These are phyloP conservation scores for Babesia sp. DNA, from an alignment of 169 alveolate species.

Conservation along the genomic window DNA sequence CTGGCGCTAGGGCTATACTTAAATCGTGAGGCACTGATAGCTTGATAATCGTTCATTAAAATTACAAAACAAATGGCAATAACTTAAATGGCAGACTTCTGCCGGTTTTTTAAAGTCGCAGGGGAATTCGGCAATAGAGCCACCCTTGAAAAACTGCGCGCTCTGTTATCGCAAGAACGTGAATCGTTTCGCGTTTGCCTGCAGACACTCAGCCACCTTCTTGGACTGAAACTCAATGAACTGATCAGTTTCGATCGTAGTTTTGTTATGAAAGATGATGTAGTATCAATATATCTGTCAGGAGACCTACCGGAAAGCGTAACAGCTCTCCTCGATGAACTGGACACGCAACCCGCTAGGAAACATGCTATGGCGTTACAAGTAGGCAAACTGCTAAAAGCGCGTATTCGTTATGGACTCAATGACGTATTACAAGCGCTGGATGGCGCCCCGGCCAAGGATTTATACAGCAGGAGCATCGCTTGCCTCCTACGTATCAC, in stretches of 20 bases:
- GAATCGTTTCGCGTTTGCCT: conserved; percentile 26
- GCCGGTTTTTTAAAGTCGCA: conserved; percentile 21
- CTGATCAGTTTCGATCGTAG: conserved; percentile 30
- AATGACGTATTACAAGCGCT: conserved; percentile 18
- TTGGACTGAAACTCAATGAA: conserved; percentile 19
- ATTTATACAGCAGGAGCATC: conserved; percentile 38
- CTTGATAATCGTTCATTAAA: too few relatives aligned
- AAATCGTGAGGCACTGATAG: too few relatives aligned
- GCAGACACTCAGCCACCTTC: conserved; percentile 36
- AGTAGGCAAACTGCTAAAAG: conserved; percentile 28
- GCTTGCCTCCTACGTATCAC: conserved; percentile 29
- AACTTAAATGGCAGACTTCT: conserved; percentile 30
- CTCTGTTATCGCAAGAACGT: conserved; percentile 17
- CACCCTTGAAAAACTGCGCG: neutral
- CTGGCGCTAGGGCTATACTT: too few relatives aligned
- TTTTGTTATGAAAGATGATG: conserved; percentile 34
- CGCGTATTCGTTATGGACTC: conserved; percentile 15
- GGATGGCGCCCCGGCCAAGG: conserved; percentile 37
- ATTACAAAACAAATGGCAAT: neutral
- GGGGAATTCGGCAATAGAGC: conserved; percentile 20
- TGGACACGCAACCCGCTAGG: conserved; percentile 6
- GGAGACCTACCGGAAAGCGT: conserved; percentile 35
- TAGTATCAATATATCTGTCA: conserved; percentile 31
- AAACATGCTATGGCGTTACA: conserved; percentile 28
- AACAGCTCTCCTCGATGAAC: conserved; percentile 1